Evolutionary conservation across 2,329 filamentous ascomycete species (phyloP), one percentile per base, ranked within the genome.

Genomic region (Endoconidiophora laricicola): DNA sequence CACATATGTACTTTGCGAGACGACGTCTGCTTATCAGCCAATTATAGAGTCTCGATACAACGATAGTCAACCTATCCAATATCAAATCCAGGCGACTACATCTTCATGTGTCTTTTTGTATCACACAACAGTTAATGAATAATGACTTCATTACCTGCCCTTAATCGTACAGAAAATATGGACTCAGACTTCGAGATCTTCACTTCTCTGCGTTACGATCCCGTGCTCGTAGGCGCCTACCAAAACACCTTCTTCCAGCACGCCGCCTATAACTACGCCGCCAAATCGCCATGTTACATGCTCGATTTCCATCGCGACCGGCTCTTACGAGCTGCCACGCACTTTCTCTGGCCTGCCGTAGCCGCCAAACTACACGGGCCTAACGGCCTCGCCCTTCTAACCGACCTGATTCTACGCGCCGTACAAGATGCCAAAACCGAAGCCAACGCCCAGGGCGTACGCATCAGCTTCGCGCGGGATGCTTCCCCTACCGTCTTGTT

Each of bases 301-400:
- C 73, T 91, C 14, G 70, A 78, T 52, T 80, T 81, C 57, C 87
- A 94, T 62, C 76, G 78, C 43, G 82, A 88, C 60, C 81, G 87
- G 48, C 74, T 94, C 60, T 69, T 86, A n/a, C 72, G 67, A 51
- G 78, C 76, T 12, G 76, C 77, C 4, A 61, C 58, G 4, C 60
- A 79, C 56, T 82, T 75, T 67, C 59, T 63, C 4, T 81, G 76
- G 76, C 57, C 63, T 1, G 54, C 59, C 3, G 76, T 70, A 0
- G 56, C 72, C 7, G 58, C 65, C 1, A 55, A 57, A 3, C 62
- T 81, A 5, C 59, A 64, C 0, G 76, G 73, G 1, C 58, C 66
- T 0, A 53, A 57, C 1, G 76, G 73, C 0, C 60, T 81, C 16
- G 52, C 58, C 2, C 58, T 57, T 2, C 59, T 81, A 0, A 60